Conservation (phyloP, 2,329 filamentous ascomycete species). For the Phialemonium atrogriseum region DNA sequence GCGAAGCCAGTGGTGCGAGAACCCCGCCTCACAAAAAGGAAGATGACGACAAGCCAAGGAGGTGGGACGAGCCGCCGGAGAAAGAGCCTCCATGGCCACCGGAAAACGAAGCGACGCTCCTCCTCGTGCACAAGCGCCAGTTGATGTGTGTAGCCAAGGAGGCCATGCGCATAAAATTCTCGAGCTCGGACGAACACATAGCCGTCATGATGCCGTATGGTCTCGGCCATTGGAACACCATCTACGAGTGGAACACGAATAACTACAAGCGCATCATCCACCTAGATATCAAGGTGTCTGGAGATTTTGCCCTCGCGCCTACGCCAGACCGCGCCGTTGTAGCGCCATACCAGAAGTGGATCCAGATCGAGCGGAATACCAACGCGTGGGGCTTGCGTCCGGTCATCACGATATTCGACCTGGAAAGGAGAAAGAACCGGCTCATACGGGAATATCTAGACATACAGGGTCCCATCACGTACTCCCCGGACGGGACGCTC, state of each 20-base stretch:
- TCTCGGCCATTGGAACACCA: slow-evolving; percentile 3
- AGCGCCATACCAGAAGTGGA: slow-evolving; percentile 6
- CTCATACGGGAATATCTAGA: slow-evolving; percentile 7
- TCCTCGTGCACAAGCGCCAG: slow-evolving; percentile 7
- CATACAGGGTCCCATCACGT: slow-evolving; percentile 10
- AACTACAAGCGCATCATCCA: slow-evolving; percentile 1
- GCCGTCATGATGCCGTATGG: slow-evolving; percentile 2
- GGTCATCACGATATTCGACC: slow-evolving; percentile 8
- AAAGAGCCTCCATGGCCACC: slow-evolving; percentile 4
- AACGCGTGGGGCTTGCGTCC: neutral
- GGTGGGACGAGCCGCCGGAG: slow-evolving; percentile 15
- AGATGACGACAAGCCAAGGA: no score
- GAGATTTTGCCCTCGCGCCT: slow-evolving; percentile 7
- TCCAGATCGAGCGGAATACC: neutral
- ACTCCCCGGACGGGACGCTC: slow-evolving; percentile 7
- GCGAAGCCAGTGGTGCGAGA: no score
- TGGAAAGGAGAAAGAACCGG: slow-evolving; percentile 1
- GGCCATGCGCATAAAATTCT: slow-evolving; percentile 8
- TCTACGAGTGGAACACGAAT: no score
- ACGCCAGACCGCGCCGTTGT: slow-evolving; percentile 2
- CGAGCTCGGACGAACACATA: slow-evolving; percentile 6
- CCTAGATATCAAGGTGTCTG: slow-evolving; percentile 2
- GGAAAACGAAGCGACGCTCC: slow-evolving; percentile 10
- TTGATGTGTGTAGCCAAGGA: no score
- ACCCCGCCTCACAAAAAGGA: no score